These are phyloP conservation scores for Gynandropsis gynandra DNA, from an alignment of 345 rosid species.

Conservation along the genomic window DNA sequence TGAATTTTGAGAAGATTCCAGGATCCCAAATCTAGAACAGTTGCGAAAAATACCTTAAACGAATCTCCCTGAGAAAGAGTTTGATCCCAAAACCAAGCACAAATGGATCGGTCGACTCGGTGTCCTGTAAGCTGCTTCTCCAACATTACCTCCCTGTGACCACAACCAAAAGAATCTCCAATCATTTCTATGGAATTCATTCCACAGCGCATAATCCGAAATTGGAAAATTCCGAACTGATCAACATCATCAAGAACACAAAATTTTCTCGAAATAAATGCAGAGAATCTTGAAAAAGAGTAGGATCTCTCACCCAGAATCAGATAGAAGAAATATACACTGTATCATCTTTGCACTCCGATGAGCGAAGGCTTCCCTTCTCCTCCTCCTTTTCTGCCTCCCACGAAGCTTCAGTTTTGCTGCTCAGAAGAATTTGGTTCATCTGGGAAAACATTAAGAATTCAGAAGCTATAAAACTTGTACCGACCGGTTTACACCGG, in stretches of 20 bases:
- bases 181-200: not conserved
- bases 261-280: not conserved
- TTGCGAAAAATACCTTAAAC: slow-evolving; percentile 43
- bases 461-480: too few species aligned
- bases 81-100: slow-evolving; percentile 96
- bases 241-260: not conserved
- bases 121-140: slow-evolving; percentile 98
- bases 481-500: too few species aligned
- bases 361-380: not conserved
- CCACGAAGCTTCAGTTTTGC: not conserved
- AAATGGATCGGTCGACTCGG: slow-evolving; percentile 85
- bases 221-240: not conserved
- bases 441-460: too few species aligned
- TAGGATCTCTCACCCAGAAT: slow-evolving; percentile 58
- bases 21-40: not conserved
- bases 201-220: not conserved
- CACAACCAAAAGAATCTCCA: slow-evolving; percentile 4
- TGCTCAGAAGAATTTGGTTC: too few species aligned
- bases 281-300: not conserved
- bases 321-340: slow-evolving; percentile 90
- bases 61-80: slow-evolving; percentile 60
- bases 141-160: slow-evolving; percentile 77
- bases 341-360: slow-evolving; percentile 54
- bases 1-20: slow-evolving; percentile 7
- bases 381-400: not conserved